Conservation (phyloP, 164 flowering plant species). For the Magnolia changhungtana region DNA sequence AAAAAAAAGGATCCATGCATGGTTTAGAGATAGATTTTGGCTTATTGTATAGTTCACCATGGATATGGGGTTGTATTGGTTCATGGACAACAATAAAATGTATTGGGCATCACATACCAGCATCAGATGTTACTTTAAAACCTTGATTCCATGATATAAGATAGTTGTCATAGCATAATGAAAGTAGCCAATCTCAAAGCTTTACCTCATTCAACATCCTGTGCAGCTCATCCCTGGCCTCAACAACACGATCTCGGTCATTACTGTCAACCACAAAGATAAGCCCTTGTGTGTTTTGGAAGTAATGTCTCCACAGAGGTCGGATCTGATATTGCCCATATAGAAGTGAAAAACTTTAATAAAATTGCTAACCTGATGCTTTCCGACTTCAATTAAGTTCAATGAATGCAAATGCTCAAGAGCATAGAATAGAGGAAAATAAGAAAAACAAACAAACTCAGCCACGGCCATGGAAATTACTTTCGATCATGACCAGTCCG, state of each 20-base stretch:
- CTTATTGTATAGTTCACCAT: no score
- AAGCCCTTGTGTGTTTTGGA: conserved; percentile 77
- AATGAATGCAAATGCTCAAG: neutral
- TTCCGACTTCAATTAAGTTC: neutral
- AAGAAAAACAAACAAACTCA: neutral
- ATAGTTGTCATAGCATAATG: no score
- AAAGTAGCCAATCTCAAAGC: no score
- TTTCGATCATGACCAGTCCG: neutral
- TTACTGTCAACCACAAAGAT: conserved; percentile 80
- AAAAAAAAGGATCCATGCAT: no score
- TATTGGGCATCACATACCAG: no score
- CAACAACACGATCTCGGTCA: conserved; percentile 72
- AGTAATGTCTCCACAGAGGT: conserved; percentile 79
- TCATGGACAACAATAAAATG: no score
- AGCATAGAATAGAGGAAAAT: neutral
- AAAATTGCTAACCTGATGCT: neutral
- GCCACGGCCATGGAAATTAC: neutral
- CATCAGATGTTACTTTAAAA: no score
- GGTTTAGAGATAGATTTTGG: no score
- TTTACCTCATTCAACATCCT: conserved; percentile 74
- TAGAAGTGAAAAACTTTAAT: neutral
- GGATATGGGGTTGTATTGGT: no score
- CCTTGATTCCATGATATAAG: no score
- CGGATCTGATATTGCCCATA: conserved; percentile 39
- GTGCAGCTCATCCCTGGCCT: conserved; percentile 74